These are phyloP conservation scores for Fraxinus platypoda DNA, from an alignment of 305 asterid genomes.

Conservation along the genomic window DNA sequence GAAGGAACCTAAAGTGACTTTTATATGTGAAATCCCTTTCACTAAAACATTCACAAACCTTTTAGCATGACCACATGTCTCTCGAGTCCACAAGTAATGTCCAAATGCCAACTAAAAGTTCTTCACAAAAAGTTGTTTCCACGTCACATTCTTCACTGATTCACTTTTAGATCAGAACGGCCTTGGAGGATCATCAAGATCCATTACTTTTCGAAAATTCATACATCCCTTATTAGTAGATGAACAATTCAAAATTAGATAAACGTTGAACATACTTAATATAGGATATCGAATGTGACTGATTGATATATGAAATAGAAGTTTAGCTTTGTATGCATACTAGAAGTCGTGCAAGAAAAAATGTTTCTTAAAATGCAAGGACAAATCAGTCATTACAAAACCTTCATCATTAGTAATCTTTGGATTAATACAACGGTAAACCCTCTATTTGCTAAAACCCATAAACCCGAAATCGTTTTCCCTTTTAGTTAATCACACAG, in stretches of 20 bases:
- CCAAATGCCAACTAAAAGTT: constrained; percentile 1
- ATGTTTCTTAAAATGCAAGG: constrained; percentile 1
- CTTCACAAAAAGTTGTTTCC: not conserved
- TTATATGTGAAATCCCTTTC: constrained; percentile 30
- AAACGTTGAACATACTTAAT: not conserved
- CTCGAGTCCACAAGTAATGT: constrained; percentile 11
- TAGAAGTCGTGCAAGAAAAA: not conserved
- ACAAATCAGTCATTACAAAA: constrained; percentile 23
- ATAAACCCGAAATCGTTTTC: constrained; percentile 32
- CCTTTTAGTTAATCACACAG: constrained; percentile 27
- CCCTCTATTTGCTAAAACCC: constrained; percentile 30
- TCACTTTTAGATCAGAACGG: not conserved
- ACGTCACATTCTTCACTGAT: not conserved
- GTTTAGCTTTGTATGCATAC: not conserved
- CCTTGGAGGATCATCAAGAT: too few species aligned
- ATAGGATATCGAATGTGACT: not conserved
- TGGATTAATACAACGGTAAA: constrained; percentile 34
- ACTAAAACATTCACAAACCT: not conserved
- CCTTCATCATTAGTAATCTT: constrained; percentile 27
- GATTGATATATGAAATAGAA: too few species aligned
- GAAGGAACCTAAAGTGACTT: constrained; percentile 3
- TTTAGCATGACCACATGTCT: not conserved
- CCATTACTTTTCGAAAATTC: too few species aligned
- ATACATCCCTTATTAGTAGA: not conserved
- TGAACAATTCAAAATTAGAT: not conserved